A percentile compares a stretch with the other conserved stretches of the same genome.
Evolutionary conservation across 2,329 filamentous ascomycete genomes (phyloP).

Genomic region (Penicillium sp.): DNA sequence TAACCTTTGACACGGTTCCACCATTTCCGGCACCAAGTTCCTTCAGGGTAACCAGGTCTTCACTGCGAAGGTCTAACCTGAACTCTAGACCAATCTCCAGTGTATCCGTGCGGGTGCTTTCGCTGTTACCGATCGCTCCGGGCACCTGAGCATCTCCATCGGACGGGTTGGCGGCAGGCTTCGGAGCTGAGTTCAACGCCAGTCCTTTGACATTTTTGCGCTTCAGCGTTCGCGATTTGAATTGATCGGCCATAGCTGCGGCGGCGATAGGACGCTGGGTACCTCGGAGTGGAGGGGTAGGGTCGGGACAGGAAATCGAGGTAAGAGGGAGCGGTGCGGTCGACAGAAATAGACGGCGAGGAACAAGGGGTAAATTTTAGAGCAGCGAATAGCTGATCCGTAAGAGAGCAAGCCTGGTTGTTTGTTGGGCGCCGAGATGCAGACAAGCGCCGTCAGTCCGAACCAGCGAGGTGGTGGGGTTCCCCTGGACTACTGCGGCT

Average conservation of each 20-base stretch:
- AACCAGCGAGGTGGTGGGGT: constrained; percentile 20
- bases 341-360: background rate
- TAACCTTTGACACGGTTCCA: constrained; percentile 97
- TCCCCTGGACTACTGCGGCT: constrained; percentile 17
- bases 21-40: constrained; percentile 96
- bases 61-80: constrained; percentile 86
- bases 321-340: constrained; percentile 1
- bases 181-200: constrained; percentile 79
- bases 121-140: constrained; percentile 62
- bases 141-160: constrained; percentile 71
- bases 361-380: constrained; percentile 1
- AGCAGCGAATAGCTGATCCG: background rate
- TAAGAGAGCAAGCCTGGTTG: constrained; percentile 10
- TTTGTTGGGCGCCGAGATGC: constrained; percentile 20
- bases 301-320: constrained; percentile 6
- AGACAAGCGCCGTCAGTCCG: constrained; percentile 19
- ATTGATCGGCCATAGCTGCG: constrained; percentile 60
- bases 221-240: constrained; percentile 83
- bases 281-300: constrained; percentile 13
- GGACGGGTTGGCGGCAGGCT: constrained; percentile 69
- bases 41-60: constrained; percentile 91
- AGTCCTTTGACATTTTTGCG: constrained; percentile 98
- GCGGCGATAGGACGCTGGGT: constrained; percentile 3
- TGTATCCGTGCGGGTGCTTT: constrained; percentile 68
- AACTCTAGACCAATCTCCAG: constrained; percentile 98